These are phyloP conservation scores for Rubus idaeus DNA, from an alignment of 306 rosid genomes.

Conservation along the genomic window DNA sequence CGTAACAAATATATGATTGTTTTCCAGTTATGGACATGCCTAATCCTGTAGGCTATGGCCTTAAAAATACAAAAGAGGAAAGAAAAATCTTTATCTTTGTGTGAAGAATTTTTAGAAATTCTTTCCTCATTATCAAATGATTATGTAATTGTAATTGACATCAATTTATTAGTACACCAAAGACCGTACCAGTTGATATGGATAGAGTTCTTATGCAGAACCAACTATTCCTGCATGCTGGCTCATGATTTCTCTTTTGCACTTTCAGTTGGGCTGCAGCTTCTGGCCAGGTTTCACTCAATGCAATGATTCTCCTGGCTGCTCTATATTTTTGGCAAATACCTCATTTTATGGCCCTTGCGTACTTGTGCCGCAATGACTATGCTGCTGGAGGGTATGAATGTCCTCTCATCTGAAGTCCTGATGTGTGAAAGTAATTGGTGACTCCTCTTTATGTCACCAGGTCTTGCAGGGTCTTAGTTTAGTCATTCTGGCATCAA, in stretches of 20 bases:
- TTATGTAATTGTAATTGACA: not conserved
- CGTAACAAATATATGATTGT: not conserved
- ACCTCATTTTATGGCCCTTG: slow-evolving; percentile 99
- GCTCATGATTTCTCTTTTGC: slow-evolving; percentile 16
- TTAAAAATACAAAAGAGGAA: not conserved
- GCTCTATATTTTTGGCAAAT: slow-evolving; percentile 98
- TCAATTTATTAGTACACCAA: not conserved
- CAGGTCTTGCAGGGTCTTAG: not conserved
- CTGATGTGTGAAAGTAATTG: not conserved
- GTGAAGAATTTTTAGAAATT: not conserved
- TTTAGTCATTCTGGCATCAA: slow-evolving; percentile 2
- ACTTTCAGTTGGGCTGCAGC: slow-evolving; percentile 90
- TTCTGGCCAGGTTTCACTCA: slow-evolving; percentile 72
- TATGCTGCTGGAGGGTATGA: slow-evolving; percentile 98
- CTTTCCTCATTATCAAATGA: not conserved
- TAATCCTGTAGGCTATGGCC: not conserved
- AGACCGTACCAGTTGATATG: not conserved
- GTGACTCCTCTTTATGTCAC: not conserved
- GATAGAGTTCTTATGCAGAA: not conserved
- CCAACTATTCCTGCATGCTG: not conserved
- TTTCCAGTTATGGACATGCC: not conserved
- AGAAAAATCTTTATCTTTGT: not conserved
- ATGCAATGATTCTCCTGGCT: slow-evolving; percentile 84
- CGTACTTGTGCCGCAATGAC: slow-evolving; percentile 84
- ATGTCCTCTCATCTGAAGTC: slow-evolving; percentile 13